Evolutionary conservation across 2,329 filamentous ascomycete species (phyloP), one percentile per base, ranked within the genome.

Genomic region (Sporothrix brunneoviolacea): DNA sequence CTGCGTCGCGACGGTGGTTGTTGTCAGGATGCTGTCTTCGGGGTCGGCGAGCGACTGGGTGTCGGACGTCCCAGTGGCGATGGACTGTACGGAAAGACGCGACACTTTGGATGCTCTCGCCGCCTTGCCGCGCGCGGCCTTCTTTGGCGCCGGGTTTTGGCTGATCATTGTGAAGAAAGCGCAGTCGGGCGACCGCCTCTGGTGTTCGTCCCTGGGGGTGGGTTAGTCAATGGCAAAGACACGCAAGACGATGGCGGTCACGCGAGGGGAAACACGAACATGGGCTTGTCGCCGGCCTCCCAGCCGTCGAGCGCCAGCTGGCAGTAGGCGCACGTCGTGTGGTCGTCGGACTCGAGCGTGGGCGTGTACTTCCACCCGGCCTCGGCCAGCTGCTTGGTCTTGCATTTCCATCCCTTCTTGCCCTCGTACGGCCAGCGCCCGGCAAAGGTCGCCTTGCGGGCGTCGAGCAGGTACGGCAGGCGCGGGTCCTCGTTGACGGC

Each of bases 351-450:
- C 38, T 91, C 89, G 38, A 80, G 70, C 6, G 82, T 88, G 0
- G 93, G 91, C 21, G 90, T 94, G 68, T 91, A 96, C 63, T 86
- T 90, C 91, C 91, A 98, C 10, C 93, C 93, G 24, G 89, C 88
- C 57, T 91, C 88, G 30, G 88, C 88, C 71, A 97, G 83, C 83
- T 93, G 91, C 59, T 93, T 86, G 0, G 81, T 83, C 66, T 93
- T 94, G 70, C 88, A 94, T 56, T 87, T 83, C 90, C 90, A 95
- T 6, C 86, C 88, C 62, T 83, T 84, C 70, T 93, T 95, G 2
- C 74, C 74, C 57, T 98, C 91, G 60, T 98, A 88, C 1, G 91
- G 90, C 93, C 93, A 98, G 58, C 76, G 76, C 13, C 79, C 79
- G n/a, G 75, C 80, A 67, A 97, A 98, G 0, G 93, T 98, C 19